Evolutionary conservation across 306 rosid genomes (phyloP), one percentile per base, ranked within the genome.

Genomic region (Corylus heterophylla): DNA sequence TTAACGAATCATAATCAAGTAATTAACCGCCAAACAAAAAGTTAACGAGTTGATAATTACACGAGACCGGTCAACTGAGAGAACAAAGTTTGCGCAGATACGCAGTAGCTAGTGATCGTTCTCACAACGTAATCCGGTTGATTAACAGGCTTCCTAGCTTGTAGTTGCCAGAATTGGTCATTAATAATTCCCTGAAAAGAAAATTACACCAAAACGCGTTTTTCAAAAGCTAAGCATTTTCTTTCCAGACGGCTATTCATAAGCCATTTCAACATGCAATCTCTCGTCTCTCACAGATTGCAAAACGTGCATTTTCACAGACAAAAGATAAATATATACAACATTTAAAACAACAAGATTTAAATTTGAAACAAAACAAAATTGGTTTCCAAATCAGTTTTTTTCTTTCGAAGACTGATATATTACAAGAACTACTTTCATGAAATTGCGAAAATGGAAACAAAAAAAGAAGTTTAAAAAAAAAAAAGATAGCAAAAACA

Each of bases 91-190:
- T 54, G 58, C 54, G 71, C 58, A 63, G 59, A 71, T 0, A 39
- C 13, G 71, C 75, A 62, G 49, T 70, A 79, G 58, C 14, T 35
- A 42, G 67, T 79, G 52, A 83, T 45, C 0, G 56, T 44, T 76
- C 81, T 83, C 37, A 76, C 84, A 64, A 72, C 81, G 39, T 63
- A 76, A 27, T 64, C 75, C 5, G n/a, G 72, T 12, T 47, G 48
- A 54, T 27, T 22, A 70, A 37, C 50, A 27, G 49, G 75, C 78
- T 64, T 76, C 78, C 63, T 70, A 5, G 56, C 20, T 71, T 79
- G 83, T 4, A 76, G 71, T 45, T 71, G 73, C 59, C 16, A 71
- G 73, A 83, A 83, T 35, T 52, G 80, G 7, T 75, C 70, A 64
- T 79, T 76, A 29, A 83, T 71, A 55, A 63, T 69, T 17, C 83